Evolutionary conservation across 225 moss, liverwort and hornwort species (phyloP).

Genomic region (Asterella californica): DNA sequence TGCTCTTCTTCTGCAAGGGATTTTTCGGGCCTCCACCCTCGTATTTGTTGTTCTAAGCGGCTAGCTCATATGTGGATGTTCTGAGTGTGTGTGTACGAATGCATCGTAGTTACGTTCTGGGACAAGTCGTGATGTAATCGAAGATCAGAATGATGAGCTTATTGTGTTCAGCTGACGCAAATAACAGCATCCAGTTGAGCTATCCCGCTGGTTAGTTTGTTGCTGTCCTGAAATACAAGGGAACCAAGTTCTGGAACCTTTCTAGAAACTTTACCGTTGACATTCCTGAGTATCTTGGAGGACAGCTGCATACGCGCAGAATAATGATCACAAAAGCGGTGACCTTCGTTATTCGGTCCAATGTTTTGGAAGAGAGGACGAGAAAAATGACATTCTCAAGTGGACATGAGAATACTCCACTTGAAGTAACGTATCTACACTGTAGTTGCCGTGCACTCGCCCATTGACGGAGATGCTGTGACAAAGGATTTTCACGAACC

Average conservation of each 20-base stretch:
- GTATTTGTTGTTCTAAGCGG: too few relatives aligned
- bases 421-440: slow-evolving; percentile 20
- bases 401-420: not conserved
- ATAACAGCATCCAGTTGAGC: slow-evolving; percentile 24
- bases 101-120: too few relatives aligned
- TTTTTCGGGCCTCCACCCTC: not conserved
- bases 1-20: not conserved
- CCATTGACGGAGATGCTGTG: slow-evolving; percentile 29
- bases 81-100: too few relatives aligned
- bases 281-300: slow-evolving; percentile 20
- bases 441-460: slow-evolving; percentile 19
- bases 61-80: too few relatives aligned
- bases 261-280: slow-evolving; percentile 28
- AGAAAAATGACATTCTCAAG: not conserved
- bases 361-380: not conserved
- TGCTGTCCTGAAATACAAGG: slow-evolving; percentile 22
- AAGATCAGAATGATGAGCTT: too few relatives aligned
- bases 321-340: too few relatives aligned
- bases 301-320: slow-evolving; percentile 17
- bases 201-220: slow-evolving; percentile 30
- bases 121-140: too few relatives aligned
- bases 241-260: slow-evolving; percentile 25
- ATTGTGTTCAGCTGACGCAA: not conserved
- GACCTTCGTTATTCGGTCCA: not conserved
- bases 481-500: slow-evolving; percentile 30